Conservation (phyloP, 768 basidiomycete genomes). For the Suillus ampliporus region DNA sequence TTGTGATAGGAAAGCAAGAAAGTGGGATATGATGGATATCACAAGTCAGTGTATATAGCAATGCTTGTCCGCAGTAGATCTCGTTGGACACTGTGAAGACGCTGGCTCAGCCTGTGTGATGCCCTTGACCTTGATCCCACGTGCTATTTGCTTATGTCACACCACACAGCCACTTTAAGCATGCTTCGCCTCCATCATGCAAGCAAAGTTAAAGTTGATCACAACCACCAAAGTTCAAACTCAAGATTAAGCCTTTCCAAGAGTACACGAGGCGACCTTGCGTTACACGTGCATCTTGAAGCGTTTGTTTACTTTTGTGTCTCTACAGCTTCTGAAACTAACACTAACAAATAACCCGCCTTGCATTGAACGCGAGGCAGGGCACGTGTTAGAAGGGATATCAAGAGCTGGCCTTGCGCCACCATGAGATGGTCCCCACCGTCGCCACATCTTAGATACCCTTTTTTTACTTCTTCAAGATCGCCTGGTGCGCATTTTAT, state of each 20-base stretch:
- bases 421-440: slow-evolving; percentile 15
- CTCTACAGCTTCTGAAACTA: slow-evolving; percentile 22
- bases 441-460: slow-evolving; percentile 25
- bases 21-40: too few relatives aligned
- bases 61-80: slow-evolving; percentile 17
- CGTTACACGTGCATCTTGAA: background rate
- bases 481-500: slow-evolving; percentile 28
- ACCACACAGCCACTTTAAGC: background rate
- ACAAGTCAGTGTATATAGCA: slow-evolving; percentile 3
- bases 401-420: slow-evolving; percentile 22
- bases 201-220: too few relatives aligned
- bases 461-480: slow-evolving; percentile 18
- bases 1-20: too few relatives aligned
- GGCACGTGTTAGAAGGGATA: slow-evolving; percentile 38
- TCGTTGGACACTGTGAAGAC: background rate
- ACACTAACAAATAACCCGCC: slow-evolving; percentile 35
- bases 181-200: too few relatives aligned
- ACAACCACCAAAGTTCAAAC: too few relatives aligned
- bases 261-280: too few relatives aligned
- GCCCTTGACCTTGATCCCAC: slow-evolving; percentile 18
- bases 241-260: too few relatives aligned
- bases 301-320: slow-evolving; percentile 16
- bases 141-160: slow-evolving; percentile 32
- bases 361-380: slow-evolving; percentile 32
- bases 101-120: background rate